A percentile compares a stretch with the other conserved stretches of the same genome.
Conservation (phyloP, 192 early-diverging fungal genomes). For the Podila epigama region DNA sequence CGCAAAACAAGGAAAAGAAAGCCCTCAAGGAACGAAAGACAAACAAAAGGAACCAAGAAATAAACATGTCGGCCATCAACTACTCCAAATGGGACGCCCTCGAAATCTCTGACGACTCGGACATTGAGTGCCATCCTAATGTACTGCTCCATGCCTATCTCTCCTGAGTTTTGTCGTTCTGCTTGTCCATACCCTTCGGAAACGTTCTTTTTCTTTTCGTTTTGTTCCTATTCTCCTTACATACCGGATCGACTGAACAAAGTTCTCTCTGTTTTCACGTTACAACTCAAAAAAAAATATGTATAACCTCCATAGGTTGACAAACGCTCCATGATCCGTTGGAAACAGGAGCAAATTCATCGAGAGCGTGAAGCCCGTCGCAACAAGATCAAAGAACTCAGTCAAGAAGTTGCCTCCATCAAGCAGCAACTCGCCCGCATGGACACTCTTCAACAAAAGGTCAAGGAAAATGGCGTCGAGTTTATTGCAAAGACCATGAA, state of each 20-base stretch:
- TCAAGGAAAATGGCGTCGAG: neutral
- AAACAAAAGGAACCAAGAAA: neutral
- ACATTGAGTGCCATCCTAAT: conserved; percentile 95
- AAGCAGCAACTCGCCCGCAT: conserved; percentile 54
- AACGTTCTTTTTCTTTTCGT: neutral
- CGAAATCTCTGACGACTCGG: conserved; percentile 96
- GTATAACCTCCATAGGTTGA: conserved; percentile 53
- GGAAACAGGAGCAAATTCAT: conserved; percentile 91
- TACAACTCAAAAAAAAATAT: neutral
- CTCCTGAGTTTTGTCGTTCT: neutral
- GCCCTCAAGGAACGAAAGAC: neutral
- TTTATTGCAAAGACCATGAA: neutral
- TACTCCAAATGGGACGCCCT: conserved; percentile 98
- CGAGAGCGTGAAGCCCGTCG: conserved; percentile 80
- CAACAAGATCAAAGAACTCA: conserved; percentile 63
- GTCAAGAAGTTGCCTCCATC: conserved; percentile 44
- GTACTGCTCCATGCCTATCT: conserved; percentile 51
- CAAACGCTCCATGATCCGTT: conserved; percentile 87
- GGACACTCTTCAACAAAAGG: conserved; percentile 26
- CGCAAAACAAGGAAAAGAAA: neutral
- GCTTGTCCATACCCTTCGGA: neutral
- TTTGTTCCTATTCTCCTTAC: neutral
- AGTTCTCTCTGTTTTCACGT: neutral
- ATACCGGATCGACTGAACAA: neutral
- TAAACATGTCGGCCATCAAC: conserved; percentile 64